Percentiles rank a stretch among this genome's conserved stretches.
These are phyloP conservation scores for Cystobasidiaceae sp. DNA, from an alignment of 1,284 basidiomycete species.

Conservation along the genomic window DNA sequence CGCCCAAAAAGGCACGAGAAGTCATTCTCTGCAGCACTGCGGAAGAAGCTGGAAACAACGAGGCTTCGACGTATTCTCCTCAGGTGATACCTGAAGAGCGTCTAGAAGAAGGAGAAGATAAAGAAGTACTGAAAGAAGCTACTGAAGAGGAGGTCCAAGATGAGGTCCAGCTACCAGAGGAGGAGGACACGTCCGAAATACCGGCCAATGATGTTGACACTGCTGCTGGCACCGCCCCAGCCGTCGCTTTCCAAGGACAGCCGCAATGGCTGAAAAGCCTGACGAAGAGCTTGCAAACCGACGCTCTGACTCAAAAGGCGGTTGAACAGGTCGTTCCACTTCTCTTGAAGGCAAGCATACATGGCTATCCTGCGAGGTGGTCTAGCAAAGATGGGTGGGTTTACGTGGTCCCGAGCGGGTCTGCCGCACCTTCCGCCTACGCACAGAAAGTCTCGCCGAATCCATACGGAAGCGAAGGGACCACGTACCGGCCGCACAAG, in stretches of 20 bases:
- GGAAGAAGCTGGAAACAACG: background rate
- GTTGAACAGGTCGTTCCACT: conserved; percentile 36
- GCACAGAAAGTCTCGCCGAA: background rate
- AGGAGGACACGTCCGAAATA: too few relatives aligned
- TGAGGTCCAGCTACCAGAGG: too few relatives aligned
- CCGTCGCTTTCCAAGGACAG: too few relatives aligned
- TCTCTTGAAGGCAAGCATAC: conserved; percentile 38
- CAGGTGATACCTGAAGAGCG: background rate
- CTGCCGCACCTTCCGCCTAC: background rate
- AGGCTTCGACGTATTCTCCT: too few relatives aligned
- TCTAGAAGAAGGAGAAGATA: too few relatives aligned
- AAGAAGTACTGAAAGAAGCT: too few relatives aligned
- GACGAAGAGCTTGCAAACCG: too few relatives aligned
- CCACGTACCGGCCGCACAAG: background rate
- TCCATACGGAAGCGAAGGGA: background rate
- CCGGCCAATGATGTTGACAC: too few relatives aligned
- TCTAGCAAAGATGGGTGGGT: conserved; percentile 39
- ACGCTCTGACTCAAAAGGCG: too few relatives aligned
- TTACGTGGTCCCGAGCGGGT: conserved; percentile 32
- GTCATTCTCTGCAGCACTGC: conserved; percentile 4
- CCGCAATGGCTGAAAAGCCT: too few relatives aligned
- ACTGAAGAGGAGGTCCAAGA: too few relatives aligned
- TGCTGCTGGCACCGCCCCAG: too few relatives aligned
- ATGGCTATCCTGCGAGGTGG: conserved; percentile 37
- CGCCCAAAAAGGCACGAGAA: conserved; percentile 60